Base-by-base conservation (phyloP, 805 yeast species). In the Tetrapisispora fleetii region DNA sequence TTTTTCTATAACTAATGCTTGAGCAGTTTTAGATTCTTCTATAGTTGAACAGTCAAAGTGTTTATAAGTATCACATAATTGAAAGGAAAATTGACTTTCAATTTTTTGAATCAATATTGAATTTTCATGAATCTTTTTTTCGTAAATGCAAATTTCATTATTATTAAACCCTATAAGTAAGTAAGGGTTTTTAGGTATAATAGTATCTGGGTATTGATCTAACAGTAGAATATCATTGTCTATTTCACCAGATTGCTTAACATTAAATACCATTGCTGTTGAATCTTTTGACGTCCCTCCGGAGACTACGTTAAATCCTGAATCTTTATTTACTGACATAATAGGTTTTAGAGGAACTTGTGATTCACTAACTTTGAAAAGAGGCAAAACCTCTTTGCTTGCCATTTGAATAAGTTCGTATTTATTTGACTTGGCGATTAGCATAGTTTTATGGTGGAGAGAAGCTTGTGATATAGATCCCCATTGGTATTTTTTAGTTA, bases 221-320 rank as follows among this genome's bases (percentile, higher is more conserved):
- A 64, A 48, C 21, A 59, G 58, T 10, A 62, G 50, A 8, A 66
- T 62, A 13, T 64, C 64, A 36, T 60, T 61, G 6, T 58, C 58
- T 9, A 64, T 60, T 42, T 64, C 65, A 32, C 69, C 69, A 5
- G 54, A 33, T 46, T 55, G 52, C 48, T 62, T 58, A 3, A 65
- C 55, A 5, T 62, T 56, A n/a, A 65, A 53, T 3, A 59, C 64
- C 60, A 65, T 64, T 2, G 67, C 57, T 24, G 53, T 56, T 40
- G 60, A 62, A 2, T 52, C 55, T 17, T 42, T 38, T 4, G 57
- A 47, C 1, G 50, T 52, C 2, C 69, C 68, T 10, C 69, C 67
- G 0, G 67, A 55, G 24, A 58, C 54, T 4, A 65, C 59, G 17
- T 64, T 41, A 48, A 61, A 58, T 36, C 58, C 59, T 10, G 46